Percentiles rank a stretch among this genome's conserved stretches.
These are phyloP conservation scores for Termitomyces titanicus DNA, from an alignment of 768 basidiomycete species.

Conservation along the genomic window DNA sequence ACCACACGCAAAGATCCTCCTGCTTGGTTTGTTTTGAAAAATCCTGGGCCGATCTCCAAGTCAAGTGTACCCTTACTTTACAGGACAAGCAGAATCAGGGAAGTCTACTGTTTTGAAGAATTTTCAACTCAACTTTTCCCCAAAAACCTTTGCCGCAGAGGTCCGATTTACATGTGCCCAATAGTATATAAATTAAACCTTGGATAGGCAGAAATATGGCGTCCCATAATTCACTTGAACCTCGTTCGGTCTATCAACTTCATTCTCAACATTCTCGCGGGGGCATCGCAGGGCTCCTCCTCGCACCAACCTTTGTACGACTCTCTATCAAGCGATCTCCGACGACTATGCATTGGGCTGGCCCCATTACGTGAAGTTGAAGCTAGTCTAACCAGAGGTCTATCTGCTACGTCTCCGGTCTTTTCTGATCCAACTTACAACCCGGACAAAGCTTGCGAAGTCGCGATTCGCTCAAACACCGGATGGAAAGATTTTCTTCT, in stretches of 20 bases:
- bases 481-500: conserved; percentile 49
- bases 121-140: conserved; percentile 59
- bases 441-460: conserved; percentile 41
- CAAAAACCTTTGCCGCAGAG: conserved; percentile 55
- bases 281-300: conserved; percentile 14
- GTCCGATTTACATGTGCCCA: conserved; percentile 18
- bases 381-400: conserved; percentile 38
- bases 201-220: conserved; percentile 48
- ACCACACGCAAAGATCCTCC: conserved; percentile 45
- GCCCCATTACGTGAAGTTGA: conserved; percentile 56
- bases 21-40: conserved; percentile 59
- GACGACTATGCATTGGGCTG: conserved; percentile 45
- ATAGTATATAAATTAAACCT: neutral
- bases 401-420: conserved; percentile 28
- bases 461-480: conserved; percentile 42
- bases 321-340: conserved; percentile 32
- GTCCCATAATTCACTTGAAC: conserved; percentile 65
- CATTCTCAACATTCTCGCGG: conserved; percentile 28
- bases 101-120: conserved; percentile 68
- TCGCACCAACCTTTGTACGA: conserved; percentile 16
- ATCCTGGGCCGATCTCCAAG: neutral
- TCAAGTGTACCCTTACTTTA: neutral
- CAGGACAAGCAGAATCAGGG: conserved; percentile 67
- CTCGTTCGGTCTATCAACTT: conserved; percentile 52
- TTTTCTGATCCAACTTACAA: conserved; percentile 23